phyloP scores from a whole-genome alignment of 176 grass and related monocot genomes.

The Zea luxurians region DNA sequence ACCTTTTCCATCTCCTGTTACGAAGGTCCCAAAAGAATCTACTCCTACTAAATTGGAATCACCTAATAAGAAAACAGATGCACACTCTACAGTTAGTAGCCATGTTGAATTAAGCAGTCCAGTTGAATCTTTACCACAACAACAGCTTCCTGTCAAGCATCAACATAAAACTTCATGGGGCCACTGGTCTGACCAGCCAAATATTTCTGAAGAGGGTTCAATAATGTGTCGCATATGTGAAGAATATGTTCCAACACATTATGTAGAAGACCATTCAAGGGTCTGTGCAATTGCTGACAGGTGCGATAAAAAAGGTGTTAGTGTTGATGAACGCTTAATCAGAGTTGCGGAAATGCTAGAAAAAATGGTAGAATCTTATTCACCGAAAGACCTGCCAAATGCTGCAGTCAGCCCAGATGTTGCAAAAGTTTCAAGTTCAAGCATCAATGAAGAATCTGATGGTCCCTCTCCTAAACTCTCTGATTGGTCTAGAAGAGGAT shows the following conservation, averaged over 20 bases:
- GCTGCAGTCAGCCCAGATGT: slow-evolving; percentile 60
- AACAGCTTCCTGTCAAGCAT: slow-evolving; percentile 68
- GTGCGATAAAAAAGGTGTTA: slow-evolving; percentile 96
- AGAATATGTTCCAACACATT: slow-evolving; percentile 94
- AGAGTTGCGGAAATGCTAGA: slow-evolving; percentile 89
- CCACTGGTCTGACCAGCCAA: slow-evolving; percentile 91
- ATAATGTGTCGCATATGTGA: slow-evolving; percentile 99
- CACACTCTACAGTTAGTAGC: slow-evolving; percentile 38
- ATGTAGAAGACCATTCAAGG: slow-evolving; percentile 90
- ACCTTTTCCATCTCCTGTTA: slow-evolving; percentile 64
- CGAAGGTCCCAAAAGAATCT: slow-evolving; percentile 49
- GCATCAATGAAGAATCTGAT: slow-evolving; percentile 90
- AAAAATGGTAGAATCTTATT: slow-evolving; percentile 76
- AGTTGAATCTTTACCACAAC: slow-evolving; percentile 61
- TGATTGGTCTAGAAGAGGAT: slow-evolving; percentile 84
- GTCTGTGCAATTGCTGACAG: slow-evolving; percentile 91
- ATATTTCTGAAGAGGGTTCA: slow-evolving; percentile 91
- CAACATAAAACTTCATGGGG: slow-evolving; percentile 83
- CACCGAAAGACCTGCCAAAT: slow-evolving; percentile 71
- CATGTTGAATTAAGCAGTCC: slow-evolving; percentile 57
- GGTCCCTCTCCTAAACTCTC: slow-evolving; percentile 81
- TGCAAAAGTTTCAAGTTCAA: slow-evolving; percentile 77
- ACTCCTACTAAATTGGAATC: slow-evolving; percentile 41
- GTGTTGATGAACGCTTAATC: slow-evolving; percentile 81
- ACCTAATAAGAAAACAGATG: slow-evolving; percentile 49